These are phyloP conservation scores for Cryptosporidium sp. DNA, from an alignment of 169 alveolate genomes.

Conservation along the genomic window DNA sequence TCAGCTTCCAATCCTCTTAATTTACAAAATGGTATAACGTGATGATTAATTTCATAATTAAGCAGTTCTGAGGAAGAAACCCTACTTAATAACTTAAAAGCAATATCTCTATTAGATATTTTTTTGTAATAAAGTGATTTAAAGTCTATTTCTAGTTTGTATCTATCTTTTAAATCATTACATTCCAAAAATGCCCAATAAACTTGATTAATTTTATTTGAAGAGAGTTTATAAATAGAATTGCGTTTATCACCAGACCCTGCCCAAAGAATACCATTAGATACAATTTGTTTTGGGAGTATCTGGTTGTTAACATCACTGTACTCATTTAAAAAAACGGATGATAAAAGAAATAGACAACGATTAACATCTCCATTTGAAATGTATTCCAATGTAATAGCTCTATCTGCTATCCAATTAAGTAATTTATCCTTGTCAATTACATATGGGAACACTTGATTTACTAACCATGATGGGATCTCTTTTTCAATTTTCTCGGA, in stretches of 20 bases:
- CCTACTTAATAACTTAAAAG: conserved; percentile 23
- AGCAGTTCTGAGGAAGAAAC: conserved; percentile 34
- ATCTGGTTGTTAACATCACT: background rate
- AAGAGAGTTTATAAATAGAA: background rate
- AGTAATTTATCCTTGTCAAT: conserved; percentile 27
- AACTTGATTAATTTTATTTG: conserved; percentile 38
- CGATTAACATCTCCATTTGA: conserved; percentile 54
- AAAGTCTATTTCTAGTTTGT: conserved; percentile 35
- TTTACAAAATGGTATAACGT: conserved; percentile 64
- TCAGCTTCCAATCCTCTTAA: conserved; percentile 55
- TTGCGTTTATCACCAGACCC: conserved; percentile 69
- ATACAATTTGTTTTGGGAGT: conserved; percentile 64
- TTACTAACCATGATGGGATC: conserved; percentile 53
- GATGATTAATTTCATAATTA: conserved; percentile 34
- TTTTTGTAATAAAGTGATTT: conserved; percentile 5
- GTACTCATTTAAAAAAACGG: conserved; percentile 26
- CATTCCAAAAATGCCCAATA: conserved; percentile 57
- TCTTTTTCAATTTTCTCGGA: conserved; percentile 54
- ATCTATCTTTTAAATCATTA: conserved; percentile 28
- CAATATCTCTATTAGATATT: conserved; percentile 41
- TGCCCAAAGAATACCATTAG: conserved; percentile 73
- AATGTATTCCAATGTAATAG: conserved; percentile 41
- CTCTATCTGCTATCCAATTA: conserved; percentile 68
- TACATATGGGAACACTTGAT: conserved; percentile 61
- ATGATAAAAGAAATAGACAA: conserved; percentile 45